Conservation (phyloP, 139 green algal genomes). For the Coelastrella sp. region DNA sequence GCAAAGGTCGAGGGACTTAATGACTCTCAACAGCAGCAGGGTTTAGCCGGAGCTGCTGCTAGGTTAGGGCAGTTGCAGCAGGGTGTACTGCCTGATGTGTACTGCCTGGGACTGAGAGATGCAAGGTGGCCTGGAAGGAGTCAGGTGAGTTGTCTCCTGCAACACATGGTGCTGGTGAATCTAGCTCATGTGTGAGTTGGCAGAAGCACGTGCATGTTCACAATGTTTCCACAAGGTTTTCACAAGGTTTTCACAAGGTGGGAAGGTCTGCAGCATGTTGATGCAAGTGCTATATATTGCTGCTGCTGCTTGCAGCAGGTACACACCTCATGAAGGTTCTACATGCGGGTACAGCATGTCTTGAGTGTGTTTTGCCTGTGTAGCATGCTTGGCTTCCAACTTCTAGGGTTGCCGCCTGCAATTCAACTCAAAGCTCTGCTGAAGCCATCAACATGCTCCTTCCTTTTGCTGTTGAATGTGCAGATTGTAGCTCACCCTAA, state of each 20-base stretch:
- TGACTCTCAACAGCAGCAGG: slow-evolving; percentile 23
- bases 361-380: no score
- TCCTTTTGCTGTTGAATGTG: background rate
- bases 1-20: background rate
- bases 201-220: no score
- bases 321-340: no score
- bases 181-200: background rate
- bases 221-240: no score
- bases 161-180: background rate
- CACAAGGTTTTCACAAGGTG: no score
- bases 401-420: no score
- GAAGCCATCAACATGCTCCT: background rate
- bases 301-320: background rate
- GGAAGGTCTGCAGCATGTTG: no score
- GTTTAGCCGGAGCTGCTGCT: background rate
- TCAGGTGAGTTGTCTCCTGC: slow-evolving; percentile 62
- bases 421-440: no score
- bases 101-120: slow-evolving; percentile 68
- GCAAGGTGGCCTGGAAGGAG: slow-evolving; percentile 79
- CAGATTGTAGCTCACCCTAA: background rate
- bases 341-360: no score
- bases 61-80: slow-evolving; percentile 44
- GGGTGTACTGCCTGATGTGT: slow-evolving; percentile 63
- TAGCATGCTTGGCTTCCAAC: no score
- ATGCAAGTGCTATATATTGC: no score